Conservation (phyloP, 1,284 basidiomycete genomes). For the Apiotrichum domesticum region DNA sequence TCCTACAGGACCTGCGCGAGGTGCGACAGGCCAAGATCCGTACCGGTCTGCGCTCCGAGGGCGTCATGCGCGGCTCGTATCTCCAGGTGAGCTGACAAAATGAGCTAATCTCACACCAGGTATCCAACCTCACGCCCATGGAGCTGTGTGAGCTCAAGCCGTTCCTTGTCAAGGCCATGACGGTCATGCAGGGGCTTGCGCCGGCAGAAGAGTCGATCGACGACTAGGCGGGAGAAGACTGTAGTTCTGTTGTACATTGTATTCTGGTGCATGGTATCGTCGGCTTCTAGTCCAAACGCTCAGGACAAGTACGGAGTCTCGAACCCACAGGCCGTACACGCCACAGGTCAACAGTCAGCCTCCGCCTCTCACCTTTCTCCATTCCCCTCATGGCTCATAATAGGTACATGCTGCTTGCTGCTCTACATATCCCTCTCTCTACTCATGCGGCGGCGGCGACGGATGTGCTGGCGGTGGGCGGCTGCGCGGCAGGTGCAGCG, state of each 20-base stretch:
- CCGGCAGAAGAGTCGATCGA: slow-evolving; percentile 7
- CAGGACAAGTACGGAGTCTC: too few species aligned
- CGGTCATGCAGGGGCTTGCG: slow-evolving; percentile 51
- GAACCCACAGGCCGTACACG: too few species aligned
- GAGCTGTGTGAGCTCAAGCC: slow-evolving; percentile 89
- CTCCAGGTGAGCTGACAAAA: slow-evolving; percentile 58
- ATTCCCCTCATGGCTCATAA: slow-evolving; percentile 1
- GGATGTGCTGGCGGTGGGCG: slow-evolving; percentile 1
- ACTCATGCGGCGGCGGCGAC: slow-evolving; percentile 9
- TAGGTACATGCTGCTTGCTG: slow-evolving; percentile 14
- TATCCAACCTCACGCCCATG: slow-evolving; percentile 79
- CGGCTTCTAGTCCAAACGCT: too few species aligned
- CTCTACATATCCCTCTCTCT: slow-evolving; percentile 9
- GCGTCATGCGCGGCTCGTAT: slow-evolving; percentile 47
- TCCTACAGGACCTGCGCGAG: slow-evolving; percentile 91
- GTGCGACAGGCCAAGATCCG: slow-evolving; percentile 88
- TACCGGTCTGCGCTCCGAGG: slow-evolving; percentile 72
- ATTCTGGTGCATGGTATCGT: not conserved
- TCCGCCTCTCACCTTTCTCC: too few species aligned
- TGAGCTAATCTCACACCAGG: slow-evolving; percentile 48
- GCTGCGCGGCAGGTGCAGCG: not conserved
- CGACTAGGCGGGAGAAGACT: slow-evolving; percentile 8
- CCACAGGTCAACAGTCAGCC: not conserved
- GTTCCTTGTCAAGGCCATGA: slow-evolving; percentile 79
- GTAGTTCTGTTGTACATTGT: slow-evolving; percentile 1